phyloP scores from a whole-genome alignment of 2,329 filamentous ascomycete species.

The Fusarium sp. region DNA sequence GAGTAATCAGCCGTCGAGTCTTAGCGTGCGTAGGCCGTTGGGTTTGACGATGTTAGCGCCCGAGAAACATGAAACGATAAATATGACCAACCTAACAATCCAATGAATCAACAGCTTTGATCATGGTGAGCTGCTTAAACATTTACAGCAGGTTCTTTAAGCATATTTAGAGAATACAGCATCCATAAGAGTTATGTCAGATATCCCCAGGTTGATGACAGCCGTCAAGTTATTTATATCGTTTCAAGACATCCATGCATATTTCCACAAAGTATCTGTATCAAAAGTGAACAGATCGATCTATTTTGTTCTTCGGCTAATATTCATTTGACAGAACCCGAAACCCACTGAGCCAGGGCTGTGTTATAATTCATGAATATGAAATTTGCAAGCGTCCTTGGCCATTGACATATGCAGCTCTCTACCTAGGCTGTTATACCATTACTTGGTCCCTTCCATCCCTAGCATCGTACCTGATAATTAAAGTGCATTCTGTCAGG shows the following conservation, averaged over 20 bases:
- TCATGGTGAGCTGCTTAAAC: neutral
- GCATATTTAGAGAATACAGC: neutral
- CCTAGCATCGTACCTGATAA: neutral
- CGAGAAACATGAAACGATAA: slow-evolving; percentile 47
- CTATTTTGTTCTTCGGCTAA: neutral
- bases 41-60: slow-evolving; percentile 45
- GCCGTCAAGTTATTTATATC: neutral
- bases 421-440: neutral
- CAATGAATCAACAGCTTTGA: slow-evolving; percentile 8
- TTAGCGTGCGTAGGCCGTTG: slow-evolving; percentile 41
- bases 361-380: neutral
- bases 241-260: neutral
- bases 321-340: neutral
- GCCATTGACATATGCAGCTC: neutral
- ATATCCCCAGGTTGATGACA: neutral
- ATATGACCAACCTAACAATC: slow-evolving; percentile 9
- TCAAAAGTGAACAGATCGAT: neutral
- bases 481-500: slow-evolving; percentile 8
- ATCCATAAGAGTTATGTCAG: neutral
- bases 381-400: neutral
- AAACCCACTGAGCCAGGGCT: neutral
- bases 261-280: neutral
- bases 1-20: slow-evolving; percentile 20
- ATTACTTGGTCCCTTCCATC: neutral
- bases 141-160: neutral